These are phyloP conservation scores for Apiosordaria backusii DNA, from an alignment of 495 filamentous ascomycete genomes.

Conservation along the genomic window DNA sequence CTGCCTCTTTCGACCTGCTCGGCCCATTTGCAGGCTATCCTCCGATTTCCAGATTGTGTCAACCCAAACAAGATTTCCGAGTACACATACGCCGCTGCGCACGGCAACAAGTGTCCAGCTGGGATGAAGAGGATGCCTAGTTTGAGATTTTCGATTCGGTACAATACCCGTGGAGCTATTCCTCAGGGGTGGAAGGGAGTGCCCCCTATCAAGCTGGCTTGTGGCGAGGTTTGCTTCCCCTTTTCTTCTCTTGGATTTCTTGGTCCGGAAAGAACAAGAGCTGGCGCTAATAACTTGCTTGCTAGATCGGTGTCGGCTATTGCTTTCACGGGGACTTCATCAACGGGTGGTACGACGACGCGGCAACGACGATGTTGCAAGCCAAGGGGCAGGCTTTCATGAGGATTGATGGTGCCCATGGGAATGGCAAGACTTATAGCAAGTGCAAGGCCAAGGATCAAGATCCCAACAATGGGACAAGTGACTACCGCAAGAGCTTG, in stretches of 20 bases:
- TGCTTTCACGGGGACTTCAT: conserved; percentile 40
- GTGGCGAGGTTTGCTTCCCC: conserved; percentile 29
- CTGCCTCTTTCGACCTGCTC: conserved; percentile 34
- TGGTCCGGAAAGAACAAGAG: neutral
- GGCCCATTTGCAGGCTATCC: conserved; percentile 35
- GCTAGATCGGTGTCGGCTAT: conserved; percentile 36
- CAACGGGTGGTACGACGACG: conserved; percentile 39
- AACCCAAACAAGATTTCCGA: conserved; percentile 32
- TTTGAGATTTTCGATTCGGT: conserved; percentile 33
- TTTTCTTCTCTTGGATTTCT: conserved; percentile 4
- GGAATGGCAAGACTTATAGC: conserved; percentile 32
- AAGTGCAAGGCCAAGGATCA: conserved; percentile 34
- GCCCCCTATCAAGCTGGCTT: conserved; percentile 34
- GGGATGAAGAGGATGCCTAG: conserved; percentile 32
- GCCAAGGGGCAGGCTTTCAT: conserved; percentile 36
- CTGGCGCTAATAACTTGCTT: neutral
- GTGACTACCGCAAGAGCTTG: conserved; percentile 35
- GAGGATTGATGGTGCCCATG: conserved; percentile 36
- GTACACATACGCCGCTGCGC: conserved; percentile 33
- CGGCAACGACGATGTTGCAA: conserved; percentile 31
- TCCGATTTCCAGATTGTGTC: conserved; percentile 38
- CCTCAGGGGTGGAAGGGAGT: conserved; percentile 36
- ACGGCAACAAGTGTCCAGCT: conserved; percentile 30
- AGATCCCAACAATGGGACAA: conserved; percentile 35
- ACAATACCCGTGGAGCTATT: conserved; percentile 30